Evolutionary conservation across 495 filamentous ascomycete genomes (phyloP).

Genomic region (Xylaria castorea): DNA sequence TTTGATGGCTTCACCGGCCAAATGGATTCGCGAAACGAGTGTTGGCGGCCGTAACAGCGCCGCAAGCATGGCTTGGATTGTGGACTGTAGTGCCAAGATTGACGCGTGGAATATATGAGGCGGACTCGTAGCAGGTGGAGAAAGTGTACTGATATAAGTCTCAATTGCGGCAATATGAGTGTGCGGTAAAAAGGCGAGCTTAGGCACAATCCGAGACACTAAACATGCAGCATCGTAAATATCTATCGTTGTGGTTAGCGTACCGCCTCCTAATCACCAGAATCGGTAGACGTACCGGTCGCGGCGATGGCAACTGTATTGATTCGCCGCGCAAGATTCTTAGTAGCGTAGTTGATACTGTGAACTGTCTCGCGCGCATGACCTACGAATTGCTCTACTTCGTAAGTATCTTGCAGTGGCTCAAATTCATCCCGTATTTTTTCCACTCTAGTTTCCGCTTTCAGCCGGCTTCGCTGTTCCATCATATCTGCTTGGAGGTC

Average conservation of each 20-base stretch:
- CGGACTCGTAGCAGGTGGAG: constrained; percentile 76
- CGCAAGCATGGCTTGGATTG: constrained; percentile 77
- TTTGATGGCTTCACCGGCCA: constrained; percentile 71
- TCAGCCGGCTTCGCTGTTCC: constrained; percentile 83
- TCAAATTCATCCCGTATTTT: constrained; percentile 86
- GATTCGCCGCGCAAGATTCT: constrained; percentile 74
- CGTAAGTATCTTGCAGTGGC: constrained; percentile 83
- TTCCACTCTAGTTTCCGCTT: constrained; percentile 81
- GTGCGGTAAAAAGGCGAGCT: constrained; percentile 69
- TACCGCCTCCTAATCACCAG: not conserved
- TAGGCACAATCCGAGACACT: constrained; percentile 62
- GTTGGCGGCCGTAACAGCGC: constrained; percentile 82
- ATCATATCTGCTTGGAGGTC: constrained; percentile 91
- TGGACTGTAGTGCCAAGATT: constrained; percentile 76
- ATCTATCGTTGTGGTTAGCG: constrained; percentile 50
- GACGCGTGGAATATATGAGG: constrained; percentile 73
- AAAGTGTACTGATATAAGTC: constrained; percentile 70
- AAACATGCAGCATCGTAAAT: constrained; percentile 71
- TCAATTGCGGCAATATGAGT: constrained; percentile 73
- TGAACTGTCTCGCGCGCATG: constrained; percentile 89
- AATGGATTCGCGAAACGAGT: constrained; percentile 73
- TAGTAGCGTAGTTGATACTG: constrained; percentile 79
- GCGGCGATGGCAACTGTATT: constrained; percentile 62
- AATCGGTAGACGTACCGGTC: constrained; percentile 53
- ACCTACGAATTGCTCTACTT: constrained; percentile 90